A percentile compares a stretch with the other conserved stretches of the same genome.
These are phyloP conservation scores for Colletotrichum sp. DNA, from an alignment of 2,329 filamentous ascomycete genomes.

Conservation along the genomic window DNA sequence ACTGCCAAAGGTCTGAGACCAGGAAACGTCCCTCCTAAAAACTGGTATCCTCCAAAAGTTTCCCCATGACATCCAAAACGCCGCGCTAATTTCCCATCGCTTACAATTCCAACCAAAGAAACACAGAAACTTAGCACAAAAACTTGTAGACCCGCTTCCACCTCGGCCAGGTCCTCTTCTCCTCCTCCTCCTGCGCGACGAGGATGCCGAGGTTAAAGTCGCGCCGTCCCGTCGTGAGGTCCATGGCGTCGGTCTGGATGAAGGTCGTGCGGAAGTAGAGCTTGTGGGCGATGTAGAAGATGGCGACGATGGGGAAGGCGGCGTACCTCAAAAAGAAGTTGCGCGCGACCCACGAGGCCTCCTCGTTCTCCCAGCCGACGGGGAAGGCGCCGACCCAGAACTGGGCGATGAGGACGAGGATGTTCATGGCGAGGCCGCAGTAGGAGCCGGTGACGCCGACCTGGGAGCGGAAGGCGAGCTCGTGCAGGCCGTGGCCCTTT, in stretches of 20 bases:
- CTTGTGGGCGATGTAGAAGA: conserved; percentile 79
- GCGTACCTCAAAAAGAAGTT: conserved; percentile 79
- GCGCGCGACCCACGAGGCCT: conserved; percentile 51
- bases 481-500: conserved; percentile 72
- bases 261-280: conserved; percentile 72
- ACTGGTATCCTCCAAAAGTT: not conserved
- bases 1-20: not conserved
- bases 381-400: conserved; percentile 89
- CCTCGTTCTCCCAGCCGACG: conserved; percentile 58
- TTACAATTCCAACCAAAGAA: not conserved
- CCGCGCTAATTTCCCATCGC: not conserved
- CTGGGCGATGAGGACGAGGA: conserved; percentile 78
- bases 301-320: conserved; percentile 70
- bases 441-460: conserved; percentile 82
- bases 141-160: conserved; percentile 82
- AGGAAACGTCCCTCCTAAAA: not conserved
- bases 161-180: conserved; percentile 71
- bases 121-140: conserved; percentile 58
- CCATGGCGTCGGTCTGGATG: conserved; percentile 76
- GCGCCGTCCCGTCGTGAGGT: conserved; percentile 82
- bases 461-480: conserved; percentile 83
- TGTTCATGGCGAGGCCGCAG: conserved; percentile 78
- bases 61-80: not conserved
- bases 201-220: conserved; percentile 84
- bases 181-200: conserved; percentile 79